Base-by-base conservation (phyloP, 1,284 basidiomycete species). In the Phaffia rhodozyma region DNA sequence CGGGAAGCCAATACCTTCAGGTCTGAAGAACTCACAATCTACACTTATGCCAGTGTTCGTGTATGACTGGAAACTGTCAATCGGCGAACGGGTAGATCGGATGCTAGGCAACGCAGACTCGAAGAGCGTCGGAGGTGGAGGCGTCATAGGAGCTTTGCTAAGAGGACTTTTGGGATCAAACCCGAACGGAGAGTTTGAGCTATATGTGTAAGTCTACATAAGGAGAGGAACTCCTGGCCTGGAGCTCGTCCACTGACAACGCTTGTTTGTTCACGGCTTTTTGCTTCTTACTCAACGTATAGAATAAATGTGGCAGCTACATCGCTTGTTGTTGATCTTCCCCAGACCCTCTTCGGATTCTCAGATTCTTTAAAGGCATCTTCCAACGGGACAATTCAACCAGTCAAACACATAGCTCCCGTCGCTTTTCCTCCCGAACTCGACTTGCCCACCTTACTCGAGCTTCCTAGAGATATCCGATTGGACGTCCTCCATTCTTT, bases 301-400 rank as follows among this genome's bases (percentile, higher is more conserved):
- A 64, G 62, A 32, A 64, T 64, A 43, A 60, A 59, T n/a, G 49
- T 58, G n/a, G 62, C 62, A 23, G 62, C 62, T 32, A 30, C 52
- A 16, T 50, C 52, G 23, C 43, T 64, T 1, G 55, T 58, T 0
- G 50, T 53, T 1, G 5, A 23, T 5, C 43, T 54, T 3, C 58
- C 62, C 0, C 18, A 38, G n/a, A 38, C 62, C 1, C 32, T 58
- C 2, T 27, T 59, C 58, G 34, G 30, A 60, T 43, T 23, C 27
- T 60, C 29, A 34, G 49, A 29, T 29, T 25, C 29, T 47, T 55
- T 29, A 16, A 51, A 29, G 0, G 13, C 25, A 23, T 29, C 6
- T 5, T 27, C 47, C 20, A 43, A 34, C 34, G 27, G 23, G 2
- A 9, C 43, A 4, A 23, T 49, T 5, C 48, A 29, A 13, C 27